Base-by-base conservation (phyloP, 768 basidiomycete genomes). In the Psilocybe cubensis region DNA sequence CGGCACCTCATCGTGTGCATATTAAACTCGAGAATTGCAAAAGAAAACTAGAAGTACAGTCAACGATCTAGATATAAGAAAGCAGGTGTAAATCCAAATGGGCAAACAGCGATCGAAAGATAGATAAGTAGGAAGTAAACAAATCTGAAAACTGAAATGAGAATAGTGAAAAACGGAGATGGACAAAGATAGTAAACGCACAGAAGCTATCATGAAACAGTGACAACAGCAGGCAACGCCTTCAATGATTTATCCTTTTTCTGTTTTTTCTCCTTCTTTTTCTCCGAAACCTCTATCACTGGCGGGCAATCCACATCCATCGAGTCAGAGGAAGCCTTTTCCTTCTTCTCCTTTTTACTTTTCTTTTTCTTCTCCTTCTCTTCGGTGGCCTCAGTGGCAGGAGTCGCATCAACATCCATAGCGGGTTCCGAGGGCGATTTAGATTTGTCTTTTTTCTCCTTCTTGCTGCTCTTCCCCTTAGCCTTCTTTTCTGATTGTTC, bases 391-490 rank as follows among this genome's bases (percentile, higher is more conserved):
- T n/a, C n/a, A n/a, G n/a, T n/a, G 69, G 72, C 65, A 44, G 63
- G 62, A 27, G 57, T 53, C 38, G 64, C 59, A 35, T 63, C 66
- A 28, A 57, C 54, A 17, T 56, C 53, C 41, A 54, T 28, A 33
- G 57, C 65, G 35, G 56, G 41, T 24, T 45, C 56, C 20, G 64
- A 24, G 27, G 61, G 3, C 4, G 25, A 9, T 17, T 35, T 33
- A 24, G 56, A 35, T 33, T 73, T 69, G 40, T 70, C 63, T 51
- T 71, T 65, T 52, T 68, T 63, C 56, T 69, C 64, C 56, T 68
- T 70, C 63, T 74, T 69, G 59, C 70, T 73, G 63, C 71, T 70
- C 61, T 72, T 68, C 62, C 70, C 70, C 55, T 70, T 67, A n/a
- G 47, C 58, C 48, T 59, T 58, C 29, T 51, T 54, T 20, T 54